Conservation (phyloP, 306 rosid species). For the Rosa chinensis region DNA sequence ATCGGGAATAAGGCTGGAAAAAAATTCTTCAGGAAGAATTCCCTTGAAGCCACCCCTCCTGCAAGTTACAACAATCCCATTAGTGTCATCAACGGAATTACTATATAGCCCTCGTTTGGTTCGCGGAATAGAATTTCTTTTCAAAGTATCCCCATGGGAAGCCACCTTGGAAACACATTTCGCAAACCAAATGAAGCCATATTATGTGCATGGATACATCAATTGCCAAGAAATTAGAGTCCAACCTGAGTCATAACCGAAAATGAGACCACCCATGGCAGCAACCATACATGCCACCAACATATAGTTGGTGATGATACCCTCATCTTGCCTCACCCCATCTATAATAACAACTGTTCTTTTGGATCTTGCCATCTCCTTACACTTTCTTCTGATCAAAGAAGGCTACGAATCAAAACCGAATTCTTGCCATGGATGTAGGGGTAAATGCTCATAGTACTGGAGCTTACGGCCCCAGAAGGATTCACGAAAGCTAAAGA, state of each 20-base stretch:
- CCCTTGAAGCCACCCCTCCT: constrained; percentile 53
- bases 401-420: not conserved
- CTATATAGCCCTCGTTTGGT: not conserved
- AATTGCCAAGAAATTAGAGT: not conserved
- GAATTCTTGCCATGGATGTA: not conserved
- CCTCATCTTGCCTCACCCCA: constrained; percentile 28
- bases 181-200: not conserved
- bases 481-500: not conserved
- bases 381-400: not conserved
- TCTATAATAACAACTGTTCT: constrained; percentile 14
- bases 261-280: constrained; percentile 53
- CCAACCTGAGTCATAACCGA: constrained; percentile 49
- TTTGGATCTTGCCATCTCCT: constrained; percentile 39
- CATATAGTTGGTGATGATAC: constrained; percentile 28
- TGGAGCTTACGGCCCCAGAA: not conserved
- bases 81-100: not conserved
- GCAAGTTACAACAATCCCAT: constrained; percentile 4
- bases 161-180: not conserved
- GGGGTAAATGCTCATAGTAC: not conserved
- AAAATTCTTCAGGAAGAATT: constrained; percentile 25
- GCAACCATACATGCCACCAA: constrained; percentile 41
- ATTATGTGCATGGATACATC: not conserved
- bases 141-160: no score
- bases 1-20: constrained; percentile 23
- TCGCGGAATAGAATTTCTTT: not conserved